These are phyloP conservation scores for Colletotrichum australisinense DNA, from an alignment of 2,329 filamentous ascomycete species.

Conservation along the genomic window DNA sequence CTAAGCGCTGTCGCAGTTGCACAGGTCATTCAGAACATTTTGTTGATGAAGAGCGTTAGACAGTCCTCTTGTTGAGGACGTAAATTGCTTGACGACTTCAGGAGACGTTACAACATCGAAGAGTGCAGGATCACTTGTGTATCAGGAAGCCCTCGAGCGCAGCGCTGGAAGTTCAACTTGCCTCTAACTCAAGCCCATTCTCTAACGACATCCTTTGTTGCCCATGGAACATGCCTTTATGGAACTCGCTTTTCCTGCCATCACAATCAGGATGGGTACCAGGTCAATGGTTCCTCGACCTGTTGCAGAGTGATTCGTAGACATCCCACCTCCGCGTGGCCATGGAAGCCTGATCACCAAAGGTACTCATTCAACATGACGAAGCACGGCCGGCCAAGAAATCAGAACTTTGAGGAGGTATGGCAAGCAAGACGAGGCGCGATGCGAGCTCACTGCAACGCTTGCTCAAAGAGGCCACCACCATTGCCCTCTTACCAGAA, in stretches of 20 bases:
- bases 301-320: constrained; percentile 73
- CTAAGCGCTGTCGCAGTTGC: too few relatives aligned
- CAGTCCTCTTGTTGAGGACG: constrained; percentile 81
- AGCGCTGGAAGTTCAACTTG: constrained; percentile 70
- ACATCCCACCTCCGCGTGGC: constrained; percentile 77
- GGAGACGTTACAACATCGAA: constrained; percentile 61
- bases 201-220: constrained; percentile 63
- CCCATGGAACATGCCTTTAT: constrained; percentile 77
- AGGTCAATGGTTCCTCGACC: constrained; percentile 83
- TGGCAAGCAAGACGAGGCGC: constrained; percentile 96
- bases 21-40: too few relatives aligned
- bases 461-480: constrained; percentile 94
- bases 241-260: constrained; percentile 81
- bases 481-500: constrained; percentile 85
- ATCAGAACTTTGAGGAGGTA: constrained; percentile 85
- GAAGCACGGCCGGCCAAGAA: constrained; percentile 77
- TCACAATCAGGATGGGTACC: constrained; percentile 85
- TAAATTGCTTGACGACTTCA: constrained; percentile 82
- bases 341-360: constrained; percentile 92
- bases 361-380: constrained; percentile 84
- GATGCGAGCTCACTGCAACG: constrained; percentile 93
- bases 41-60: too few relatives aligned
- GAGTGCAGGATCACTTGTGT: constrained; percentile 67
- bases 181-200: constrained; percentile 33
- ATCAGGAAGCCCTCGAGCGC: constrained; percentile 80